Percentiles rank a stretch among this genome's conserved stretches.
Conservation (phyloP, 768 basidiomycete genomes). For the Suillus ampliporus region DNA sequence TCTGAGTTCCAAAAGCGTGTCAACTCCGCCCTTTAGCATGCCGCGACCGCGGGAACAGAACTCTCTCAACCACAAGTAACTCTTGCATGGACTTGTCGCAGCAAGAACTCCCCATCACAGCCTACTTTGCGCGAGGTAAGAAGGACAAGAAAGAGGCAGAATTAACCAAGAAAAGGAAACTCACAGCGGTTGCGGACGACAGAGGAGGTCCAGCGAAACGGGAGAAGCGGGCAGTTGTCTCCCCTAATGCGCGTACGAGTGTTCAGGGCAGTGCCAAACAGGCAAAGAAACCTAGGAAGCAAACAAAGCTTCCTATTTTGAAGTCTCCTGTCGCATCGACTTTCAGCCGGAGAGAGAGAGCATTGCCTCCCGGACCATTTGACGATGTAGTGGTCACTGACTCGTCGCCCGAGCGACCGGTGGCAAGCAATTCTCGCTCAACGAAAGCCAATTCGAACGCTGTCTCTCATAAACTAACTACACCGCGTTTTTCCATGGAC, state of each 20-base stretch:
- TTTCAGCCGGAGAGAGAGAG: neutral
- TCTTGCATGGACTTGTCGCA: conserved; percentile 37
- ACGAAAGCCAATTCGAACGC: neutral
- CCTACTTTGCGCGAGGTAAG: conserved; percentile 27
- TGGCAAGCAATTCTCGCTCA: neutral
- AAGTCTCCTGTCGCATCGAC: neutral
- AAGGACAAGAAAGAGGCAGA: conserved; percentile 18
- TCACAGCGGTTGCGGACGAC: neutral
- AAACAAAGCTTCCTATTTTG: neutral
- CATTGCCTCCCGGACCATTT: neutral
- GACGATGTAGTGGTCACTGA: neutral
- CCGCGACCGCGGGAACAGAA: neutral
- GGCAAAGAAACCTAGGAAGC: neutral
- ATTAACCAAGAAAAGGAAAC: conserved; percentile 13
- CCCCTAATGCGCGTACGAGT: neutral
- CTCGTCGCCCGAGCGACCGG: neutral
- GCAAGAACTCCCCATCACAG: conserved; percentile 38
- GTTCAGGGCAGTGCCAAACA: neutral
- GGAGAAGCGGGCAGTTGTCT: conserved; percentile 13
- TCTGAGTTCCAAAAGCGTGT: conserved; percentile 45
- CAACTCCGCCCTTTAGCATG: conserved; percentile 38
- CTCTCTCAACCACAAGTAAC: neutral
- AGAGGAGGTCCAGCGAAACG: conserved; percentile 25
- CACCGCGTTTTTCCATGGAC: neutral
- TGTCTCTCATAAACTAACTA: neutral